phyloP scores from a whole-genome alignment of 139 green algal genomes.

The Eudorina sp. region DNA sequence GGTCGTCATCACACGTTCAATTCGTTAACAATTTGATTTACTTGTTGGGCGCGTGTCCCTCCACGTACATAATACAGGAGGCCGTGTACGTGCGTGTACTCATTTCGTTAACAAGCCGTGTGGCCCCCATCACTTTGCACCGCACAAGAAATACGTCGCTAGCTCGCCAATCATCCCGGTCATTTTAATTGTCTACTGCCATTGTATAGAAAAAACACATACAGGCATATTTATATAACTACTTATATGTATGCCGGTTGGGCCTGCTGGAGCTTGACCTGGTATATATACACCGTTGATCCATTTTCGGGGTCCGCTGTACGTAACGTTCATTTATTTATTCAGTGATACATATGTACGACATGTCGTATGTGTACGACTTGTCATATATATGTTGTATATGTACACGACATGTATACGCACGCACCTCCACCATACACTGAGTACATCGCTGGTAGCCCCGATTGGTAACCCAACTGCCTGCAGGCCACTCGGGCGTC shows the following conservation, averaged over 20 bases:
- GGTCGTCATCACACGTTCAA: too few species aligned
- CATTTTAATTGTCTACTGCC: too few species aligned
- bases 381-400: not conserved
- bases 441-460: not conserved
- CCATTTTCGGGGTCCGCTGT: not conserved
- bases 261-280: too few species aligned
- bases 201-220: too few species aligned
- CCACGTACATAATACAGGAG: too few species aligned
- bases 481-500: not conserved
- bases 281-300: not conserved
- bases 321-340: not conserved
- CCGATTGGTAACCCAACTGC: not conserved
- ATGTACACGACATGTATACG: not conserved
- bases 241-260: not conserved
- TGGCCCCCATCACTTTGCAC: too few species aligned
- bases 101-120: too few species aligned
- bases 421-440: constrained; percentile 6
- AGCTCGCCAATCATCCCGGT: too few species aligned
- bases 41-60: too few species aligned
- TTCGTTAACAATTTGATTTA: too few species aligned
- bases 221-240: not conserved
- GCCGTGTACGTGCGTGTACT: too few species aligned
- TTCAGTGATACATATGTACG: not conserved
- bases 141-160: too few species aligned
- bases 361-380: not conserved